Percentiles rank a stretch among this genome's conserved stretches.
Conservation (phyloP, 2,329 filamentous ascomycete genomes). For the Penicillium paneum region DNA sequence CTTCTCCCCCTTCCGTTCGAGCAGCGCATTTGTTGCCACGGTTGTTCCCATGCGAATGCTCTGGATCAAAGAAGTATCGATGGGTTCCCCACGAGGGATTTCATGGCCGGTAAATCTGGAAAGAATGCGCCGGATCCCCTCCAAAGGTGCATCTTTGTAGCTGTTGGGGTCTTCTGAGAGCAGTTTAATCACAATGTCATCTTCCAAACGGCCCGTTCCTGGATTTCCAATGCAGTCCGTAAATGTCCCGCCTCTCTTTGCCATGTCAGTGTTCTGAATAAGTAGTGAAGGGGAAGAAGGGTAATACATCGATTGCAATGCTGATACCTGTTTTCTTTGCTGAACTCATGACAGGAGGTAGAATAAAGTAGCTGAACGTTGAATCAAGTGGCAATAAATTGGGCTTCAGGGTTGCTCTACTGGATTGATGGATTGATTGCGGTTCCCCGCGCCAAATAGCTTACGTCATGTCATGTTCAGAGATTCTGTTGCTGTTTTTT, state of each 20-base stretch:
- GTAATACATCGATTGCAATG: constrained; percentile 24
- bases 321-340: constrained; percentile 14
- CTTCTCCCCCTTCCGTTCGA: constrained; percentile 85
- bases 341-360: constrained; percentile 4
- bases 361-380: background rate
- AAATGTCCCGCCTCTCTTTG: constrained; percentile 25
- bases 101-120: constrained; percentile 70
- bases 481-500: background rate
- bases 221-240: constrained; percentile 41
- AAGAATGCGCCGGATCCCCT: constrained; percentile 84
- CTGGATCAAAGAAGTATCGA: constrained; percentile 81
- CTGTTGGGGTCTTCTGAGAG: constrained; percentile 87
- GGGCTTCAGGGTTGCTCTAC: background rate
- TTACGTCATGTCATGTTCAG: background rate
- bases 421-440: background rate
- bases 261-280: background rate
- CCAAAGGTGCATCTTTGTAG: constrained; percentile 85
- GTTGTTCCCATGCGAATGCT: constrained; percentile 96
- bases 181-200: constrained; percentile 81
- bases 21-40: constrained; percentile 84
- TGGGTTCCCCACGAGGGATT: constrained; percentile 72
- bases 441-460: background rate
- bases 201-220: constrained; percentile 56
- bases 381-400: background rate
- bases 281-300: background rate